Evolutionary conservation across 495 filamentous ascomycete species (phyloP).

Genomic region (Rusavskia elegans): DNA sequence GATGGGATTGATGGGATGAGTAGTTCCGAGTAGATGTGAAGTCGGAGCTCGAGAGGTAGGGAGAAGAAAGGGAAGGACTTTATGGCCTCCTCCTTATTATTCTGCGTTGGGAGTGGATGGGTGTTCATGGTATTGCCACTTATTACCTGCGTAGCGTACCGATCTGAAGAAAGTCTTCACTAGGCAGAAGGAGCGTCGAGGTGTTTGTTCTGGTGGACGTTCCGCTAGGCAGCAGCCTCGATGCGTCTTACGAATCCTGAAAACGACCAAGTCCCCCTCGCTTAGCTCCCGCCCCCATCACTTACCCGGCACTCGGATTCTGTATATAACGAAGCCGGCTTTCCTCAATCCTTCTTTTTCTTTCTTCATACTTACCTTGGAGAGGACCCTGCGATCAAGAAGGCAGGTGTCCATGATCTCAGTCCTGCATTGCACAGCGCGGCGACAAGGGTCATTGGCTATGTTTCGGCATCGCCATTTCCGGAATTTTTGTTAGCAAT

Average conservation of each 20-base stretch:
- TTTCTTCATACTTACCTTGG: slow-evolving; percentile 7
- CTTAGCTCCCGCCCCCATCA: not conserved
- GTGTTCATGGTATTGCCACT: too few relatives aligned
- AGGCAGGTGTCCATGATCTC: slow-evolving; percentile 38
- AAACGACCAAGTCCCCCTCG: not conserved
- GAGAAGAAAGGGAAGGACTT: not conserved
- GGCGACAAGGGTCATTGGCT: slow-evolving; percentile 48
- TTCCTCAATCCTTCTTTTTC: not conserved
- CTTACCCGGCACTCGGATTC: not conserved
- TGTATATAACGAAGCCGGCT: not conserved
- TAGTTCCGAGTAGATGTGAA: not conserved
- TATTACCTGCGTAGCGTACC: too few relatives aligned
- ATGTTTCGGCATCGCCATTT: slow-evolving; percentile 51
- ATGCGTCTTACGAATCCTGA: not conserved
- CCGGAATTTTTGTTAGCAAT: slow-evolving; percentile 45
- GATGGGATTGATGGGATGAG: not conserved
- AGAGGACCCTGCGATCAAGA: slow-evolving; percentile 12
- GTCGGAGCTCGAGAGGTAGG: not conserved
- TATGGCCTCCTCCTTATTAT: too few relatives aligned
- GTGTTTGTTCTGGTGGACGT: too few relatives aligned
- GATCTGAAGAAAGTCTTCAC: too few relatives aligned
- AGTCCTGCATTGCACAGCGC: slow-evolving; percentile 67
- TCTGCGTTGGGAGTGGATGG: too few relatives aligned
- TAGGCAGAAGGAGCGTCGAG: too few relatives aligned
- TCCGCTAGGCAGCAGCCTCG: not conserved